Evolutionary conservation across 2,329 filamentous ascomycete species (phyloP), one percentile per base, ranked within the genome.

Genomic region (Fusarium nurragi): DNA sequence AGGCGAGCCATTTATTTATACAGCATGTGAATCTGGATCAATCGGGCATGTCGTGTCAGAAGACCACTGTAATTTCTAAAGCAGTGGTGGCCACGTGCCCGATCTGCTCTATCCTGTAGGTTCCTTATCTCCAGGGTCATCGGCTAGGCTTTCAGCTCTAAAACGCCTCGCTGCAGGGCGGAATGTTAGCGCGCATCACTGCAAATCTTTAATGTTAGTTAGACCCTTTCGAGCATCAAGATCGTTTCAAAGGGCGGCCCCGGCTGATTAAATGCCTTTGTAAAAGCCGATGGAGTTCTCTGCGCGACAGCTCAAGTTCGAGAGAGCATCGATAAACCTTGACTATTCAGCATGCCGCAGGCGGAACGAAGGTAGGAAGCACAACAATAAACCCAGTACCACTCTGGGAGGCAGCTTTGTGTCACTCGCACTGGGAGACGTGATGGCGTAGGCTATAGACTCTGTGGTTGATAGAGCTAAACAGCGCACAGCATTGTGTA

Each of bases 251-350:
- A 79, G 86, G 18, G 89, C 91, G 2, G 87, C 85, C 65, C 90
- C 91, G 6, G 88, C 89, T 10, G 89, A 92, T 74, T 94, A 90
- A 43, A 93, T 90, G 12, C 90, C 89, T 77, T 93, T 93, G 82
- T 93, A 93, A 79, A 92, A 93, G 91, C 92, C 94, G 22, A 93
- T 90, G 73, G 94, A 90, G 81, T 97, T 97, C 79, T 94, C 94
- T 22, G 94, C 86, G 76, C 93, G 94, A 76, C 94, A 92, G 56
- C 91, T 88, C 63, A 94, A 97, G 84, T 98, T 98, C 72, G 92
- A 94, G 26, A 97, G 83, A 12, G 94, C 87, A 38, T 94, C 94
- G 90, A 98, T 97, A 81, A 90, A 93, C 89, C 89, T 89, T 88
- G 0, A 1, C 1, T 1, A 0, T 5, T 71, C 34, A 71, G 64